Base-by-base conservation (phyloP, 2,329 filamentous ascomycete species). In the Sporothrix variecibatus region DNA sequence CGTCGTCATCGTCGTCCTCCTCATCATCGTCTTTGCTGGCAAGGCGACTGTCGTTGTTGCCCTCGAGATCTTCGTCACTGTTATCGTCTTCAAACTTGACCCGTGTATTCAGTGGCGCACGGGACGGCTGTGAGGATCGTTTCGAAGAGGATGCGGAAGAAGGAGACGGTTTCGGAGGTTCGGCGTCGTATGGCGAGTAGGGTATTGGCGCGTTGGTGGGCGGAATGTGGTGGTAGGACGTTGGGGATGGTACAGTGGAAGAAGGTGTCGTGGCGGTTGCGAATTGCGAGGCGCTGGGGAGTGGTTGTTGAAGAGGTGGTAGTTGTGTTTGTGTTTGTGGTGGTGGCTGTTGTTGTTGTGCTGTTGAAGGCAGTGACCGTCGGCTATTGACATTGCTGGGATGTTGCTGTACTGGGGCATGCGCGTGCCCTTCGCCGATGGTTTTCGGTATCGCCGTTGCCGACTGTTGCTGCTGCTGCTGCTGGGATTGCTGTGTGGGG, bases 71-170 rank as follows among this genome's bases (percentile, higher is more conserved):
- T 23, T 58, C 53, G 51, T 60, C 51, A 64, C 53, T 72, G n/a
- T 62, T 60, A 38, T 46, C 51, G 26, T 46, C 51, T 58, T 71
- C 68, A 15, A 58, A 23, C 51, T 71, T 71, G 31, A 60, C 31
- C 20, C 34, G 28, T 11, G 67, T 17, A 7, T 38, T 26, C 38
- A 20, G 28, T 0, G 60, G 60, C 67, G 46, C 43, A 9, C 17
- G 65, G 2, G 26, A 49, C 20, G 65, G 43, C 40, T 51, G 65
- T 2, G 65, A 43, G 38, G 62, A 46, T 28, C 62, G 62, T 20
- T 67, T 67, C 38, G 62, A 46, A 23, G 62, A 28, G 62, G 38
- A 65, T 65, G 15, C 38, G 23, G 65, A 51, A 6, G 65, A 40
- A 23, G 31, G 49, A 3, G 67, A 56, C 23, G 46, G 46, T 51